Percentiles rank a stretch among this genome's conserved stretches.
Conservation (phyloP, 768 basidiomycete species). For the Podaxis sp. region DNA sequence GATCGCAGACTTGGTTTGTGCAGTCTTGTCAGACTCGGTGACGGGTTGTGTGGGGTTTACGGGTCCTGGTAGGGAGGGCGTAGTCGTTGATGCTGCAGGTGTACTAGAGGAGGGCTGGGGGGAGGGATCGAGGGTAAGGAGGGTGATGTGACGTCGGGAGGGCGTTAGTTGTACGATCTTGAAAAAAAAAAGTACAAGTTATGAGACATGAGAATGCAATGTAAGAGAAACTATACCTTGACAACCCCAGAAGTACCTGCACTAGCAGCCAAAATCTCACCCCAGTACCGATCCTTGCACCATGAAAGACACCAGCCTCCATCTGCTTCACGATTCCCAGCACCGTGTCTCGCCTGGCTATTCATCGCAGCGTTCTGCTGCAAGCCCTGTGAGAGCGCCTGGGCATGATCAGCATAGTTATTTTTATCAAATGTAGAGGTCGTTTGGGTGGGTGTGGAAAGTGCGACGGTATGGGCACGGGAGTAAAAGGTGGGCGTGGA, state of each 20-base stretch:
- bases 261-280: slow-evolving; percentile 79
- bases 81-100: neutral
- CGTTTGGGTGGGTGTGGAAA: slow-evolving; percentile 74
- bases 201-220: neutral
- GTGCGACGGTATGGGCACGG: slow-evolving; percentile 52
- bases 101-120: slow-evolving; percentile 24
- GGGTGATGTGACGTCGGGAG: slow-evolving; percentile 61
- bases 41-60: neutral
- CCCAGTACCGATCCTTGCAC: slow-evolving; percentile 98
- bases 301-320: slow-evolving; percentile 94
- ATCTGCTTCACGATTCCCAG: slow-evolving; percentile 75
- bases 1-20: slow-evolving; percentile 56
- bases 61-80: slow-evolving; percentile 14
- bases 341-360: slow-evolving; percentile 33
- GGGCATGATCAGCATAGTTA: slow-evolving; percentile 59
- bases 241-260: slow-evolving; percentile 71
- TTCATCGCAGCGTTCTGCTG: slow-evolving; percentile 28
- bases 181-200: neutral
- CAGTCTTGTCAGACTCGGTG: neutral
- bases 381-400: slow-evolving; percentile 56
- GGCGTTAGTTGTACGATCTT: slow-evolving; percentile 73
- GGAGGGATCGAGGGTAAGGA: slow-evolving; percentile 59
- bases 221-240: slow-evolving; percentile 48
- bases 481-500: slow-evolving; percentile 30
- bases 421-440: slow-evolving; percentile 52